A percentile compares a stretch with the other conserved stretches of the same genome.
These are phyloP conservation scores for Berkeleyomyces rouxiae DNA, from an alignment of 2,329 filamentous ascomycete species.

Conservation along the genomic window DNA sequence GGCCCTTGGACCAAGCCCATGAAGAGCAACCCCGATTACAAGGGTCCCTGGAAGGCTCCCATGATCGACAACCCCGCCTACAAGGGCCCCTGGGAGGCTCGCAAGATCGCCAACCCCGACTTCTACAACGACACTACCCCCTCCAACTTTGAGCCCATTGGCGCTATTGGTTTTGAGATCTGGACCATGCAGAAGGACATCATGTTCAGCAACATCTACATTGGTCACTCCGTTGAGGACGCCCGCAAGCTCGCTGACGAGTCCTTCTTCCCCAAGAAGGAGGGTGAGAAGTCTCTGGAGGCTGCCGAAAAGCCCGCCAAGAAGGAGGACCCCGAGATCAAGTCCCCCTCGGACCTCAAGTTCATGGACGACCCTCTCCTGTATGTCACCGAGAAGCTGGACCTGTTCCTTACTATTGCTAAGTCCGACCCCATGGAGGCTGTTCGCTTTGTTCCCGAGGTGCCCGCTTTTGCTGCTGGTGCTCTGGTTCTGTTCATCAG, in stretches of 20 bases:
- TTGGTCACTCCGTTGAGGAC: constrained; percentile 89
- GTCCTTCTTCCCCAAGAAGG: constrained; percentile 78
- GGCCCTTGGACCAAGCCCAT: constrained; percentile 82
- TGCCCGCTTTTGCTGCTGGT: constrained; percentile 64
- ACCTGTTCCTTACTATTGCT: constrained; percentile 73
- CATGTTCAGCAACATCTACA: constrained; percentile 99
- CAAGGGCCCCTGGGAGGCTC: constrained; percentile 88
- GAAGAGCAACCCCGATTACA: constrained; percentile 92
- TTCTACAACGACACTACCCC: constrained; percentile 97
- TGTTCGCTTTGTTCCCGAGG: constrained; percentile 78
- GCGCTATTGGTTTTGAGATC: constrained; percentile 96
- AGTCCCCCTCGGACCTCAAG: constrained; percentile 55
- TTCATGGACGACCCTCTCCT: constrained; percentile 82
- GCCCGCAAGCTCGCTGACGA: constrained; percentile 77
- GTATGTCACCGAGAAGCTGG: constrained; percentile 83
- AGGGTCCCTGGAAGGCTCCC: constrained; percentile 94
- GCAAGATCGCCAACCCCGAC: constrained; percentile 91
- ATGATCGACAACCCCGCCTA: constrained; percentile 94
- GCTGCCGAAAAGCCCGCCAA: constrained; percentile 65
- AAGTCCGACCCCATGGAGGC: constrained; percentile 71
- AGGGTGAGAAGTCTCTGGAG: constrained; percentile 65
- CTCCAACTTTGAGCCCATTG: constrained; percentile 93
- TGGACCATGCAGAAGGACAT: constrained; percentile 99
- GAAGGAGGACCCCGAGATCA: constrained; percentile 37
- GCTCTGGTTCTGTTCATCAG: constrained; percentile 53